These are phyloP conservation scores for Emergomyces pasteurianus DNA, from an alignment of 2,329 filamentous ascomycete species.

Conservation along the genomic window DNA sequence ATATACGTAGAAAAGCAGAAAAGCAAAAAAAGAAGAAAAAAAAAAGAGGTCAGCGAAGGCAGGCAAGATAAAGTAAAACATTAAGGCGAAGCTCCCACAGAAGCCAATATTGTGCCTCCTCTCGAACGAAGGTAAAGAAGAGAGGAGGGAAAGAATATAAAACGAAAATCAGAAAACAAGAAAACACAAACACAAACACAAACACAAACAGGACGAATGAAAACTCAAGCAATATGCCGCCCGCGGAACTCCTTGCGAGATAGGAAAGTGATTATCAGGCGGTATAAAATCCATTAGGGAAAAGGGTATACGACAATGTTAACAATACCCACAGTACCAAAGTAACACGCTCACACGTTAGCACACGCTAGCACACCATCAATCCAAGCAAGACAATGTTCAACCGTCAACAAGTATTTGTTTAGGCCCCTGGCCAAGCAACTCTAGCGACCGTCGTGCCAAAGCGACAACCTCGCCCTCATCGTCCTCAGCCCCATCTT, in stretches of 20 bases:
- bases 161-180: not conserved
- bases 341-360: not conserved
- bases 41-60: not conserved
- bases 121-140: not conserved
- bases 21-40: slow-evolving; percentile 9
- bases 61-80: not conserved
- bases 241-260: not conserved
- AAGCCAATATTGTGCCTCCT: not conserved
- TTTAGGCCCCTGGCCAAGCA: slow-evolving; percentile 68
- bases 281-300: not conserved
- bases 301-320: not conserved
- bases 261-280: not conserved
- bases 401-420: slow-evolving; percentile 67
- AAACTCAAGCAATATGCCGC: slow-evolving; percentile 1
- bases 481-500: slow-evolving; percentile 77
- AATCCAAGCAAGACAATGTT: not conserved
- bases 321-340: not conserved
- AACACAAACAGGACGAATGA: not conserved
- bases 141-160: not conserved
- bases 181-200: not conserved
- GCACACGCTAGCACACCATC: not conserved
- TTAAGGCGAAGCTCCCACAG: not conserved
- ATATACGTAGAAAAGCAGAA: slow-evolving; percentile 8
- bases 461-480: slow-evolving; percentile 84
- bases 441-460: slow-evolving; percentile 78